Percentiles rank a stretch among this genome's conserved stretches.
These are phyloP conservation scores for Thalassiosira livingstoniorum DNA, from an alignment of 352 stramenopile genomes.

Conservation along the genomic window DNA sequence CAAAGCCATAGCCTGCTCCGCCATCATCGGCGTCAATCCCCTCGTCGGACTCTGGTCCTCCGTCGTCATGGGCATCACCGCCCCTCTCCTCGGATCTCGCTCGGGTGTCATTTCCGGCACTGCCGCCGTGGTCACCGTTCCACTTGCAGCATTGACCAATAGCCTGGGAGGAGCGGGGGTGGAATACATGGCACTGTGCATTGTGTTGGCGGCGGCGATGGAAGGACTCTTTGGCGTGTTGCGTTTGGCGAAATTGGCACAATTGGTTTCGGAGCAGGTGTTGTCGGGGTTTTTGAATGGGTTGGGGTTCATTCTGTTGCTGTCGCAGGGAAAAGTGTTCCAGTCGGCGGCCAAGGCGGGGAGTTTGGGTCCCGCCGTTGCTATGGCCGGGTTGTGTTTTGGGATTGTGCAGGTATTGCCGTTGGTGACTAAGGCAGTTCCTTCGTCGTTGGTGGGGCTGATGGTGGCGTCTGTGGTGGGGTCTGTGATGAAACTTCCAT, in stretches of 20 bases:
- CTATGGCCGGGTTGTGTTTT: conserved; percentile 47
- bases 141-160: conserved; percentile 39
- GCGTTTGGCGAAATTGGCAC: conserved; percentile 34
- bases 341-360: conserved; percentile 13
- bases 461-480: conserved; percentile 44
- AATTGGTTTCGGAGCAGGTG: conserved; percentile 54
- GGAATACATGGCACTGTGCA: conserved; percentile 52
- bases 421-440: conserved; percentile 35
- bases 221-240: conserved; percentile 52
- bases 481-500: conserved; percentile 42
- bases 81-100: conserved; percentile 32
- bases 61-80: conserved; percentile 53
- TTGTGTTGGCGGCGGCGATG: conserved; percentile 45
- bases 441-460: conserved; percentile 51
- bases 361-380: conserved; percentile 24
- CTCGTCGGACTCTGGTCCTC: conserved; percentile 60
- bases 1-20: conserved; percentile 58
- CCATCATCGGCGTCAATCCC: conserved; percentile 59
- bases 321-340: conserved; percentile 52
- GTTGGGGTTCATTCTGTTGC: conserved; percentile 48
- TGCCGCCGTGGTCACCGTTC: conserved; percentile 52
- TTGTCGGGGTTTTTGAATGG: conserved; percentile 58
- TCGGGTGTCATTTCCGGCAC: conserved; percentile 53
- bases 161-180: conserved; percentile 29
- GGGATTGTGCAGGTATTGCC: conserved; percentile 52